A percentile compares a stretch with the other conserved stretches of the same genome.
Conservation (phyloP, 2,329 filamentous ascomycete genomes). For the Sporothrix variecibatus region DNA sequence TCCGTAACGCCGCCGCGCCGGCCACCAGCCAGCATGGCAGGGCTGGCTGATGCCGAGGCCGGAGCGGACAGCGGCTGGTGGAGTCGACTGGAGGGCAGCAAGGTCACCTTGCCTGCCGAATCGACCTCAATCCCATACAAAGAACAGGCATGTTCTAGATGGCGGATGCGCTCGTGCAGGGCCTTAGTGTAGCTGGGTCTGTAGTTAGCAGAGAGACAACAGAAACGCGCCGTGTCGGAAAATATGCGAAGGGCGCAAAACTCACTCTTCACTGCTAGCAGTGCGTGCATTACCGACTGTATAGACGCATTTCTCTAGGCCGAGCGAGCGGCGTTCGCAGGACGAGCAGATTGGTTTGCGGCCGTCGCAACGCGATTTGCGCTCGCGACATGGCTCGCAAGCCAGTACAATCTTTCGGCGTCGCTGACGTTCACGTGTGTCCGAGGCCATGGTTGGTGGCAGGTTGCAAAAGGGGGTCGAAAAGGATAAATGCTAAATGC, state of each 20-base stretch:
- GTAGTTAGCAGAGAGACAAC: background rate
- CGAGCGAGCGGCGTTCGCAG: conserved; percentile 39
- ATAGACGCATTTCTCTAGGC: conserved; percentile 28
- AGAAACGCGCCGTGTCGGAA: background rate
- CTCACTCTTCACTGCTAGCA: conserved; percentile 27
- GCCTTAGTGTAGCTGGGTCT: conserved; percentile 26
- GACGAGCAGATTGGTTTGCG: conserved; percentile 48
- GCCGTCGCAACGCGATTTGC: conserved; percentile 47
- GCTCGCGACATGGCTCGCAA: conserved; percentile 46
- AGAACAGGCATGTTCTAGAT: conserved; percentile 26
- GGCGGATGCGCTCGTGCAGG: conserved; percentile 28
- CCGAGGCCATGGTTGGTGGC: conserved; percentile 17
- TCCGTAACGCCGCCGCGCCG: background rate
- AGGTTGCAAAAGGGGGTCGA: background rate
- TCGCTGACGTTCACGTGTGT: conserved; percentile 25
- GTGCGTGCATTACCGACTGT: conserved; percentile 25
- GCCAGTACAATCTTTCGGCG: conserved; percentile 40
- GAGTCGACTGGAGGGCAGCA: background rate
- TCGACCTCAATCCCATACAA: conserved; percentile 24
- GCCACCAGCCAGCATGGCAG: background rate
- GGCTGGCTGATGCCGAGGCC: background rate
- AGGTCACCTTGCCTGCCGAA: background rate
- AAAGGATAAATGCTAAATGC: background rate
- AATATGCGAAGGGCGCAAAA: background rate
- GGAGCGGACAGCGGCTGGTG: background rate